Evolutionary conservation across 352 stramenopile genomes (phyloP).

Genomic region (Phytophthora sp.): DNA sequence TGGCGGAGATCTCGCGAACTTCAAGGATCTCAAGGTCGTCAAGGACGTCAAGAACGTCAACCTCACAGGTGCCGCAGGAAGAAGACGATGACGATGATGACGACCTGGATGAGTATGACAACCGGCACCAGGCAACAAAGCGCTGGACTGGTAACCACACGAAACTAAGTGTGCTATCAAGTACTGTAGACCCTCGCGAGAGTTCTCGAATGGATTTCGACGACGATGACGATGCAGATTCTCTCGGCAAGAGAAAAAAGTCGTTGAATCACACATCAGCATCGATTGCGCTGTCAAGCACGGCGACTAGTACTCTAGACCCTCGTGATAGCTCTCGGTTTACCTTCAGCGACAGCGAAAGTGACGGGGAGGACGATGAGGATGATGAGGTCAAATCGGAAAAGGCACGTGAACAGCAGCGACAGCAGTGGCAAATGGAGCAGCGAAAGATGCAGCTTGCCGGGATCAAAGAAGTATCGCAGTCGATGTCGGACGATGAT

Average conservation of each 20-base stretch:
- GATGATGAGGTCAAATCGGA: conserved; percentile 30
- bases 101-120: conserved; percentile 30
- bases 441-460: conserved; percentile 41
- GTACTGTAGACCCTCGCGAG: conserved; percentile 35
- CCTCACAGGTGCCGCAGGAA: conserved; percentile 1
- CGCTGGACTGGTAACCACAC: conserved; percentile 34
- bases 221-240: conserved; percentile 23
- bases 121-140: conserved; percentile 2
- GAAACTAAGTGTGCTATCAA: conserved; percentile 36
- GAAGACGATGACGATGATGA: conserved; percentile 23
- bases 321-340: conserved; percentile 29
- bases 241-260: conserved; percentile 17
- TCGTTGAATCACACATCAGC: conserved; percentile 13
- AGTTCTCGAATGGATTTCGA: conserved; percentile 47
- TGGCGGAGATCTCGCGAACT: conserved; percentile 14
- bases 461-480: conserved; percentile 30
- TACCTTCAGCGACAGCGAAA: conserved; percentile 38
- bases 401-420: conserved; percentile 30
- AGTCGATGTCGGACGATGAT: conserved; percentile 34
- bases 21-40: conserved; percentile 21
- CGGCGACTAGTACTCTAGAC: conserved; percentile 27
- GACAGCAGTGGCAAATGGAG: conserved; percentile 45
- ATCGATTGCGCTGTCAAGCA: conserved; percentile 30
- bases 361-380: conserved; percentile 23
- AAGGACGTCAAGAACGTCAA: not conserved